Evolutionary conservation across 352 stramenopile genomes (phyloP), one percentile per base, ranked within the genome.

Genomic region (Thalassiosira hispida): DNA sequence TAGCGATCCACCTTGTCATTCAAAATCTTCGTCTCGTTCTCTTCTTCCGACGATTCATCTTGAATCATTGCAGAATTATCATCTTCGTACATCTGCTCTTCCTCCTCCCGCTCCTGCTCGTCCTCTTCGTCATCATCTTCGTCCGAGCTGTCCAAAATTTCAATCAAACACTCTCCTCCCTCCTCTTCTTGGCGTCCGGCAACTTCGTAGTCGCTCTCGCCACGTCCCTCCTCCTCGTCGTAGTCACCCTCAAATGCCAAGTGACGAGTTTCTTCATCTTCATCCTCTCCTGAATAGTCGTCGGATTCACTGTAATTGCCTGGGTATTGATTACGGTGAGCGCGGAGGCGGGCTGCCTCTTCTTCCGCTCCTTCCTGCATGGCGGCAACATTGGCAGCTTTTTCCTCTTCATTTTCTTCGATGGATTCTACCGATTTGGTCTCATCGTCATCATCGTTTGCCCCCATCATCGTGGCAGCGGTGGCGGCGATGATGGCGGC

Each of bases 241-340:
- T 75, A 81, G 31, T 64, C 56, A 7, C 73, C 76, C 33, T 79
- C 42, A 57, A 76, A 84, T n/a, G 76, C 76, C 20, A 66, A 52
- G 51, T 57, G 61, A 18, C 76, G 42, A 27, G 76, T 38, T 16
- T 35, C 63, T 33, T 84, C 76, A 12, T 72, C 63, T 11, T 71
- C 46, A 47, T 79, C 76, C 53, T 84, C 76, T n/a, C 73, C 20
- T 25, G 75, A 62, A 52, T 84, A 79, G 51, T 79, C 68, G 60
- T 83, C 75, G 51, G 59, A 71, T 27, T 76, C 76, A 40, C 68
- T 79, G 25, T 79, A 79, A 47, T 84, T 84, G 49, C 69, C 76
- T 42, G 47, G 12, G 44, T 55, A 63, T 44, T 72, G 40, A 22
- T 71, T 67, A 38, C 67, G 57, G 49, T 77, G 52, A 33, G 16